Evolutionary conservation across 192 early-diverging fungal genomes (phyloP), one percentile per base, ranked within the genome.

Genomic region (Backusella morwellensis): DNA sequence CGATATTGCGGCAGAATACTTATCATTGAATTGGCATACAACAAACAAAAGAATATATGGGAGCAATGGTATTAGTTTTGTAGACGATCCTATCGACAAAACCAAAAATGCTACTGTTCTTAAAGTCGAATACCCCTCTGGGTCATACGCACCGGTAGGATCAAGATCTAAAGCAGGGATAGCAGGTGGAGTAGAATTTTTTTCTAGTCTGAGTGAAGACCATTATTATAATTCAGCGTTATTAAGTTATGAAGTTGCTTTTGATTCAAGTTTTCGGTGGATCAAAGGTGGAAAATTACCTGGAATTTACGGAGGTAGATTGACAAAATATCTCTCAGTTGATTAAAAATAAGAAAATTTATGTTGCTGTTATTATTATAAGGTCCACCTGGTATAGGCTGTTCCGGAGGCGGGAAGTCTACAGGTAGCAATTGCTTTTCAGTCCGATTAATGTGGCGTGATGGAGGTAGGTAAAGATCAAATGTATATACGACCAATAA

Each of bases 361-460:
- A 34, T 73, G 21, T 14, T 21, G 4, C 63, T 36, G 42, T 63
- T 21, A n/a, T 21, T 23, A 19, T 63, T 9, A 71, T 15, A 56
- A 74, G 77, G 77, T 15, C 47, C 72, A 19, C 78, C 79, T 1
- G 76, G 83, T 11, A 67, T 71, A 38, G 81, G 79, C 3, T 87
- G 86, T 66, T 85, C 84, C 19, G 86, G 86, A 6, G 86, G 86
- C 5, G 59, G 54, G 12, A 83, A 84, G 41, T 75, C 86, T 19
- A 78, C 73, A 8, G 86, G 86, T 0, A 19, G 66, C 11, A 81
- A 85, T 35, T 87, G 86, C 32, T 70, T 85, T 21, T 85, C 82
- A 2, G 75, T 87, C 77, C 69, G 86, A 56, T 32, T 84, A 23
- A 87, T 87, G 86, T 87, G 86, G 86, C 75, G 86, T 69, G 66